phyloP scores from a whole-genome alignment of 73 alveolate genomes.

The Paramecium bursaria region DNA sequence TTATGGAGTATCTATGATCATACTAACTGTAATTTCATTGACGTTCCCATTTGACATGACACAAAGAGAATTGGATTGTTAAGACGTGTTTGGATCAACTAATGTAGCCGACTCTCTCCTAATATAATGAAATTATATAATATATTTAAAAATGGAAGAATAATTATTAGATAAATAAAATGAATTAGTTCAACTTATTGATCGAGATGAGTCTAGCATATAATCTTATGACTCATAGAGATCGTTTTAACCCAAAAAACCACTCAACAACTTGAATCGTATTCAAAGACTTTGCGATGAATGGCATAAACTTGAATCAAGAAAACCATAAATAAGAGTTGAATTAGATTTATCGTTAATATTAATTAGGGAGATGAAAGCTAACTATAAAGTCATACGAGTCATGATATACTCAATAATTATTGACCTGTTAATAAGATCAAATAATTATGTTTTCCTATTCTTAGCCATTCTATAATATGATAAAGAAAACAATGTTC shows the following conservation, averaged over 20 bases:
- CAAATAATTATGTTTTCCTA: slow-evolving; percentile 3
- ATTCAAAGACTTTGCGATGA: slow-evolving; percentile 24
- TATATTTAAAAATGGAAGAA: too few relatives aligned
- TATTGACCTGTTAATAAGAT: slow-evolving; percentile 14
- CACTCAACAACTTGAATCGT: too few relatives aligned
- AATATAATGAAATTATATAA: too few relatives aligned
- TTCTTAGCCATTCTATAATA: neutral
- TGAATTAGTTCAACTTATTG: too few relatives aligned
- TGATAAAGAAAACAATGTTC: neutral
- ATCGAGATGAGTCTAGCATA: too few relatives aligned
- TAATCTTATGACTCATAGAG: too few relatives aligned
- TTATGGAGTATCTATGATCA: slow-evolving; percentile 1
- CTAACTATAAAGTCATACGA: neutral
- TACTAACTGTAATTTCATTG: slow-evolving; percentile 1
- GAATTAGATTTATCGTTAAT: slow-evolving; percentile 52
- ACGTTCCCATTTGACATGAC: slow-evolving; percentile 61
- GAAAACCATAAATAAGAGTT: slow-evolving; percentile 27
- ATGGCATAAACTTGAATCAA: neutral
- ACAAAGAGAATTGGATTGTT: slow-evolving; percentile 26
- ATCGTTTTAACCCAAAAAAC: too few relatives aligned
- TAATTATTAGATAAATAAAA: too few relatives aligned
- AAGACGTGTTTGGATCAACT: too few relatives aligned
- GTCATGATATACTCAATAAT: slow-evolving; percentile 10
- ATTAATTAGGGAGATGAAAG: slow-evolving; percentile 33
- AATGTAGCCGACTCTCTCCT: too few relatives aligned